Evolutionary conservation across 2,329 filamentous ascomycete species (phyloP), one percentile per base, ranked within the genome.

Genomic region (Coniochaeta hoffmannii): DNA sequence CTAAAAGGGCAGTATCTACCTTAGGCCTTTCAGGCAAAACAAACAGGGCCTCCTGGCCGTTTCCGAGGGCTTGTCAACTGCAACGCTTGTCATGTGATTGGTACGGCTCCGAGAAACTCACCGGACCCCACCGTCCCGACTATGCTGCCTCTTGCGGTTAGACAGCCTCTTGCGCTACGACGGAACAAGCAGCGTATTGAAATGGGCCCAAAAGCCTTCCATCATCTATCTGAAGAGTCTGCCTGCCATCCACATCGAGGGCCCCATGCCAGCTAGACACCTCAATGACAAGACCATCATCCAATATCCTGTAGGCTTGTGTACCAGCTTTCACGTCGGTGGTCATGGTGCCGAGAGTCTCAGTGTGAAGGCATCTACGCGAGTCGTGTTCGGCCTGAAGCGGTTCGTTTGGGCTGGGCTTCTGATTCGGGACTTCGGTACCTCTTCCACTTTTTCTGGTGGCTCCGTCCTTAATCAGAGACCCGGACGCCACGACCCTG

Each of bases 371-470:
- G 35, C 35, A 36, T 36, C 35, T 8, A 10, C 12, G 19, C 41
- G 41, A 46, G 41, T 46, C 41, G 41, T 28, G 22, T n/a, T 24
- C 12, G 3, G 41, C 15, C 12, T 46, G 6, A 28, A 46, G 24
- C 7, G 2, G 5, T 46, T 46, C 41, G 24, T 19, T 6, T 19
- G 41, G 15, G 5, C 41, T 46, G 24, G 11, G 41, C 41, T 22
- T 26, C 22, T 50, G 22, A 31, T 50, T 50, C 49, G 49, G 49
- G 49, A 50, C 49, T 31, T 26, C 49, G 49, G 49, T 50, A 50
- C 49, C 14, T 50, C 28, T 19, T 50, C 49, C 49, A 50, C 24
- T 15, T 24, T 24, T 24, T 30, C 30, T 32, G 30, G 2, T 7
- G 28, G 19, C 10, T 12, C 50, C 19, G 24, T 30, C 49, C 50